phyloP scores from a whole-genome alignment of 2,329 filamentous ascomycete species.

The Myriosclerotinia scirpicola region DNA sequence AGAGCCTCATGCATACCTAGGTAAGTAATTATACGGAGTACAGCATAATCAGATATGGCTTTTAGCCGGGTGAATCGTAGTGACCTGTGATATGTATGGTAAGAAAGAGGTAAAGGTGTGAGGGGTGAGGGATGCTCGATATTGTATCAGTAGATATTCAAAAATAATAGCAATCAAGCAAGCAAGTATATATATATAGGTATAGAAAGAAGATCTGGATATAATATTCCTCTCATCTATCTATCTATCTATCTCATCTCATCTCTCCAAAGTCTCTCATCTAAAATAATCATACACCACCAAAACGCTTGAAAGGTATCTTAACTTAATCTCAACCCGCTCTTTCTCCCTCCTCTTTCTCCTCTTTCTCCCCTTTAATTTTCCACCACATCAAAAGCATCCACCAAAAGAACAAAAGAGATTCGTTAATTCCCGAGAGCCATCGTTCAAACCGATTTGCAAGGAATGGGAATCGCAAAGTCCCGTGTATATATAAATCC shows the following conservation, averaged over 20 bases:
- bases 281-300: background rate
- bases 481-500: background rate
- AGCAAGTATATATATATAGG: background rate
- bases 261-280: background rate
- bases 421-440: background rate
- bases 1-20: too few species aligned
- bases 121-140: too few species aligned
- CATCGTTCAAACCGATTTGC: slow-evolving; percentile 2
- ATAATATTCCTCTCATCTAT: background rate
- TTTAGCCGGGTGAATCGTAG: too few species aligned
- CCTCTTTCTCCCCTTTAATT: background rate
- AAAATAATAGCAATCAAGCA: background rate
- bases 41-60: too few species aligned
- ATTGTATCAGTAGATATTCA: too few species aligned
- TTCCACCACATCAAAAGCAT: background rate
- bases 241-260: background rate
- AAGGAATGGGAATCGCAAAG: slow-evolving; percentile 7
- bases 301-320: background rate
- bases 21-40: too few species aligned
- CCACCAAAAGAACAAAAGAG: slow-evolving; percentile 1
- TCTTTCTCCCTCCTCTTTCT: background rate
- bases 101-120: too few species aligned
- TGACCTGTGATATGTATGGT: too few species aligned
- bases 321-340: background rate
- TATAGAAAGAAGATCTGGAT: background rate